Conservation (phyloP, 1,284 basidiomycete species). For the Pisolithus thermaeus region DNA sequence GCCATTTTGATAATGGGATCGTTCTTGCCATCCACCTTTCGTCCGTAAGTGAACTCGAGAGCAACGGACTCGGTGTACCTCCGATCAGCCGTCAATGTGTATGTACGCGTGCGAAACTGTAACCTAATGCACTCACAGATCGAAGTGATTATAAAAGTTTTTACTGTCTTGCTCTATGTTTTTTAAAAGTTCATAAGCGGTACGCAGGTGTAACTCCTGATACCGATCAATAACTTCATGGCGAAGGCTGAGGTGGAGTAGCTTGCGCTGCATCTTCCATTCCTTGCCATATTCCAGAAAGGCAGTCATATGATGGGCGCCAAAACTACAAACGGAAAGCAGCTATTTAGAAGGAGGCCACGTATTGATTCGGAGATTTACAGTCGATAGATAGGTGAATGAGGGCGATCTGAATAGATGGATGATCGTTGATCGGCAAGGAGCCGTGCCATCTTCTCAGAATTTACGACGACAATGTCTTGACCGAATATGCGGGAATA, state of each 20-base stretch:
- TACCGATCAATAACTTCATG: not conserved
- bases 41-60: not conserved
- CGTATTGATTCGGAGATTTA: not conserved
- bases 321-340: not conserved
- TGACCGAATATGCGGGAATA: conserved; percentile 1
- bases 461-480: not conserved
- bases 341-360: not conserved
- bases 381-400: not conserved
- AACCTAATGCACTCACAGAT: not conserved
- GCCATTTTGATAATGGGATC: not conserved
- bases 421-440: not conserved
- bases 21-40: not conserved
- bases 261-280: not conserved
- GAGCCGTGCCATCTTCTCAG: not conserved
- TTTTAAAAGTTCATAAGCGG: not conserved
- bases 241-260: not conserved
- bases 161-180: not conserved
- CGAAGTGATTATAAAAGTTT: no score
- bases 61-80: not conserved
- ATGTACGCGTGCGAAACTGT: not conserved
- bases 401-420: conserved; percentile 1
- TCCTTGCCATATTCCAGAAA: not conserved
- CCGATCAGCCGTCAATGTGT: not conserved
- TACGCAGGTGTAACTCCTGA: not conserved
- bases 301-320: not conserved